Percentiles rank a stretch among this genome's conserved stretches.
Conservation (phyloP, 768 basidiomycete species). For the Suillus subaureus region DNA sequence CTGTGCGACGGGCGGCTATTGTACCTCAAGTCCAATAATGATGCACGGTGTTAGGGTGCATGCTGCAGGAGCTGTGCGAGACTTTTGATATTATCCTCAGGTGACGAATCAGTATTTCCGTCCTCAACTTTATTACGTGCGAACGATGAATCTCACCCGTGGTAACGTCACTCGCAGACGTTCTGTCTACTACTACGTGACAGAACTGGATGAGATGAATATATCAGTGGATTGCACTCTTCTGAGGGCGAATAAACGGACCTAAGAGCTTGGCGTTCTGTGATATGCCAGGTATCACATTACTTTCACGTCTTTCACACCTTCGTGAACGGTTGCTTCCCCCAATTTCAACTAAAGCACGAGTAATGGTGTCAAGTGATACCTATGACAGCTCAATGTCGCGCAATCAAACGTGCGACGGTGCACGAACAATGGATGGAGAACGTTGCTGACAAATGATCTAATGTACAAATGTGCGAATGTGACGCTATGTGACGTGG, state of each 20-base stretch:
- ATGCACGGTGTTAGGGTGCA: neutral
- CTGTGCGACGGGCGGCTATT: neutral
- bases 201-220: neutral
- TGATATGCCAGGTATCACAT: neutral
- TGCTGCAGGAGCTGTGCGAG: neutral
- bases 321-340: no score
- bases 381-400: neutral
- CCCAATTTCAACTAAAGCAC: neutral
- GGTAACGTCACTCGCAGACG: neutral
- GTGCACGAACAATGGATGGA: neutral
- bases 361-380: neutral
- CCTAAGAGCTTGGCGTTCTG: conserved; percentile 1
- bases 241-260: conserved; percentile 2
- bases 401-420: conserved; percentile 22
- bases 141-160: conserved; percentile 1
- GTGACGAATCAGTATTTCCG: neutral
- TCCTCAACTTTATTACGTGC: neutral
- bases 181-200: conserved; percentile 1
- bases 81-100: neutral
- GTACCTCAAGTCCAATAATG: neutral
- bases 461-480: conserved; percentile 1
- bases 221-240: neutral
- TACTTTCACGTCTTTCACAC: no score
- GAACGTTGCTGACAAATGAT: neutral
- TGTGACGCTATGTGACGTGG: conserved; percentile 9